Evolutionary conservation across 306 rosid genomes (phyloP), one percentile per base, ranked within the genome.

Genomic region (Alnus rubra): DNA sequence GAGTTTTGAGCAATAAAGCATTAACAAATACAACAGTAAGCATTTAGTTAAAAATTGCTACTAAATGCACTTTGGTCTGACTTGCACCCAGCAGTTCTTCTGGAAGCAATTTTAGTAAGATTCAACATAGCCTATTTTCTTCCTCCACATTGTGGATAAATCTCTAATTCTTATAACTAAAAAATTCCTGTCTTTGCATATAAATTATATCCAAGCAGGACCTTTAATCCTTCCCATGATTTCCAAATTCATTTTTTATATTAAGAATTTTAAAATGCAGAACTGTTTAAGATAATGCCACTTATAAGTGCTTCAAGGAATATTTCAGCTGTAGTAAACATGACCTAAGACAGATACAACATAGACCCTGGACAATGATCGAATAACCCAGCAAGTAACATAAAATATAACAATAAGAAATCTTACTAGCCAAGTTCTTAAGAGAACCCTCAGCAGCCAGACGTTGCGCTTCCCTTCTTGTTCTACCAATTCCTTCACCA

Each of bases 401-500:
- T 19, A 67, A 82, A 45, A 62, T 16, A 74, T 56, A 75, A 39
- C 13, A 23, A 35, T 15, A 54, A 14, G 75, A 79, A 19, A 78
- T 49, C 88, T 63, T 88, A 96, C 99, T 90, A 48, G 98, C 99
- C 87, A 96, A 89, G 45, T 91, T 85, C 86, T 88, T 93, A 47
- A 96, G 90, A 81, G 98, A 91, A 76, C 85, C 82, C 84, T 93
- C 96, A 15, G 96, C 97, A 83, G 98, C 97, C 83, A 77, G 92
- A 35, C 82, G 86, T 68, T 91, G 98, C 55, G 98, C 98, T 82
- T 89, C 97, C 88, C 92, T 89, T 87, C 98, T 93, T 47, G 97
- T 91, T 87, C 87, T 88, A 62, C 97, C 98, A 73, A 85, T 80
- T 78, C 98, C 98, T 77, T 87, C 92, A 69, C 99, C 98, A 79